Percentiles rank a stretch among this genome's conserved stretches.
These are phyloP conservation scores for Coniochaeta prunicola DNA, from an alignment of 2,329 filamentous ascomycete species.

Conservation along the genomic window DNA sequence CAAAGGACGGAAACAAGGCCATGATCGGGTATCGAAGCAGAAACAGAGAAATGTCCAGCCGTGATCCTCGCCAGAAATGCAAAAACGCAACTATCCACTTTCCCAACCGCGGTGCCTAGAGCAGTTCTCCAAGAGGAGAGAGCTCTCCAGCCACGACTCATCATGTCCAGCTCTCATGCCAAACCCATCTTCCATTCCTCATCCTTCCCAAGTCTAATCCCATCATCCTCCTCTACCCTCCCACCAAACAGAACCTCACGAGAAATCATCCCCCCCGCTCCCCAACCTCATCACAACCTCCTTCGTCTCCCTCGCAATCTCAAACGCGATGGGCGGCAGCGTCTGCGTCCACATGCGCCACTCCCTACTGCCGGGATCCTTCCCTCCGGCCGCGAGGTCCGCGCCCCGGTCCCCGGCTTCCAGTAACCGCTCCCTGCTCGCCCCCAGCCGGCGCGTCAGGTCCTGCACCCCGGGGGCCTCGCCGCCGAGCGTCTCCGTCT, in stretches of 20 bases:
- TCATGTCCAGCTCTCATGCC: too few relatives aligned
- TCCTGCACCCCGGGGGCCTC: constrained; percentile 40
- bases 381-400: constrained; percentile 45
- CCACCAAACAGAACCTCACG: too few relatives aligned
- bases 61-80: neutral
- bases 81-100: neutral
- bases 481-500: constrained; percentile 52
- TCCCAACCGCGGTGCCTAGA: too few relatives aligned
- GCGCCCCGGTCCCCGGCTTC: constrained; percentile 55
- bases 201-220: too few relatives aligned
- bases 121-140: neutral
- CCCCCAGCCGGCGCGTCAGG: constrained; percentile 47
- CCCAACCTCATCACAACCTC: constrained; percentile 40
- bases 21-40: constrained; percentile 3
- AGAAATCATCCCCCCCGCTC: neutral
- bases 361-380: constrained; percentile 43
- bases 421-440: constrained; percentile 58
- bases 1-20: neutral
- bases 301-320: constrained; percentile 76
- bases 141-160: too few relatives aligned
- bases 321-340: constrained; percentile 78
- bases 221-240: too few relatives aligned
- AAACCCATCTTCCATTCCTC: too few relatives aligned
- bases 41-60: neutral
- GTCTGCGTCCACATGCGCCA: constrained; percentile 62